Evolutionary conservation across 1,284 basidiomycete species (phyloP), one percentile per base, ranked within the genome.

Genomic region (Takashimella tepidaria): DNA sequence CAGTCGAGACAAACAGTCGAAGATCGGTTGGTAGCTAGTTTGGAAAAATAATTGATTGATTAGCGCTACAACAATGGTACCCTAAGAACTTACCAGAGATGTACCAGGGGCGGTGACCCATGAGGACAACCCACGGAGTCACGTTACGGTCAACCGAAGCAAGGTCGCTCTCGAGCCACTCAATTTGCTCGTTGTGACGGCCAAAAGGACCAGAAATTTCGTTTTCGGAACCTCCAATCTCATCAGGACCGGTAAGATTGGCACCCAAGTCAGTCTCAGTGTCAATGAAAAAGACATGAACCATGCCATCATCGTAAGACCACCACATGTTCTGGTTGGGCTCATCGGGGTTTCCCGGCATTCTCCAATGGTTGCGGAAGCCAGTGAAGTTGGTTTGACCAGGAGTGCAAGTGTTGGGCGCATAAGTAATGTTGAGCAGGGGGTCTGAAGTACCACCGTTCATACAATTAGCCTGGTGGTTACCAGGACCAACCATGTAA

Each of bases 51-150:
- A n/a, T n/a, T n/a, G n/a, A n/a, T n/a, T n/a, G n/a, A n/a, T n/a
- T n/a, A n/a, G n/a, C n/a, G n/a, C n/a, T n/a, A 8, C 31, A 37
- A 16, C 31, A 37, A 8, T 37, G 31, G 10, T 37, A 8, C 16
- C 16, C 31, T 37, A 16, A 37, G 31, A 37, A 37, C 31, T 8
- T 37, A 37, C 31, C 31, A 37, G 31, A 37, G 31, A 37, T 46
- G 54, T 66, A 66, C 63, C 58, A 63, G 5, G 66, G 62, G 40
- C 62, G 47, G 45, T 70, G 68, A 10, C 63, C 66, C 44, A 58
- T 57, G 41, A 55, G 64, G 25, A 70, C 50, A 22, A 70, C 55
- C 67, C 67, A 70, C 11, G 68, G 68, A 4, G 68, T 70, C 10
- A 63, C 49, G 8, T n/a, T 52, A 27, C 68, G 58, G 55, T 70